Percentiles rank a stretch among this genome's conserved stretches.
Evolutionary conservation across 1,284 basidiomycete genomes (phyloP).

Genomic region (Ganoderma leucocontextum): DNA sequence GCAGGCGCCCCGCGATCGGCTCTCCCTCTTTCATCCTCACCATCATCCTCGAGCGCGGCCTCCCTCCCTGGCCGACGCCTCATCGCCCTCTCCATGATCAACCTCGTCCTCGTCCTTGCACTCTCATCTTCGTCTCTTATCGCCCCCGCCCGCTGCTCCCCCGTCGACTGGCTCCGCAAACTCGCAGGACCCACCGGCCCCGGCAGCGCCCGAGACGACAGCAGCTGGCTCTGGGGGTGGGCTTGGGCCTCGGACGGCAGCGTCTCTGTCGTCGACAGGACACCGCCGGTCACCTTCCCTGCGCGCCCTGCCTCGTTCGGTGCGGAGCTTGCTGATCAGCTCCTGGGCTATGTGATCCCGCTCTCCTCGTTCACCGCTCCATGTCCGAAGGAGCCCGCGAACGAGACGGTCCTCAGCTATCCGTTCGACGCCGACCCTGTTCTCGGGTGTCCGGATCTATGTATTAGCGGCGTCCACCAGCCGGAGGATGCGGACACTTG

Average conservation of each 20-base stretch:
- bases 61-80: constrained; percentile 1
- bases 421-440: constrained; percentile 48
- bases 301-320: constrained; percentile 80
- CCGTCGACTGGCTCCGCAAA: constrained; percentile 42
- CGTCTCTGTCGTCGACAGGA: constrained; percentile 80
- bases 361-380: constrained; percentile 72
- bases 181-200: constrained; percentile 23
- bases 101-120: constrained; percentile 30
- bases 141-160: constrained; percentile 30
- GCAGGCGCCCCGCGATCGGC: not conserved
- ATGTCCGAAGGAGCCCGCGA: constrained; percentile 49
- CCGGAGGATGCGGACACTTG: constrained; percentile 72
- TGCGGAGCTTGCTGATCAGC: constrained; percentile 70
- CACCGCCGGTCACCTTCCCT: constrained; percentile 68
- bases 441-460: constrained; percentile 71
- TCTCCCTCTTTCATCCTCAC: not conserved
- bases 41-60: not conserved
- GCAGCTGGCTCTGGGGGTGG: constrained; percentile 53
- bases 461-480: constrained; percentile 57
- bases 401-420: constrained; percentile 24
- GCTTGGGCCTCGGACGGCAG: constrained; percentile 78
- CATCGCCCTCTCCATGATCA: constrained; percentile 32
- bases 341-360: constrained; percentile 81
- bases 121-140: constrained; percentile 25
- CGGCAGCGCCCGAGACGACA: constrained; percentile 38